Conservation (phyloP, 2,329 filamentous ascomycete genomes). For the Cercospora sp. region DNA sequence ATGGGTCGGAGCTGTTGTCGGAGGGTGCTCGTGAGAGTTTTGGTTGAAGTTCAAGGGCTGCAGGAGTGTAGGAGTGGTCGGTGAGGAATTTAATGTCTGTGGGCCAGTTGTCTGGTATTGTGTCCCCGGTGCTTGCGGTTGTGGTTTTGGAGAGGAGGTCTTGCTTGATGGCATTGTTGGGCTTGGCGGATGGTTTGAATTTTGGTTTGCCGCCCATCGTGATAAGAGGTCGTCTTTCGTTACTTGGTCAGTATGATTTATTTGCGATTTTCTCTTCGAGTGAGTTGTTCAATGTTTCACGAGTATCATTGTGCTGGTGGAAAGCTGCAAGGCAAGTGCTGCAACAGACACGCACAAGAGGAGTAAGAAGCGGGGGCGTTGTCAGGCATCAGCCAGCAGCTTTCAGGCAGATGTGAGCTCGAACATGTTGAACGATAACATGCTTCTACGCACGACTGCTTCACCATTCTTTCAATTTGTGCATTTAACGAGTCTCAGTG, state of each 20-base stretch:
- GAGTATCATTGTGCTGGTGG: not conserved
- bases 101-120: conserved; percentile 37
- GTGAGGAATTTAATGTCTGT: conserved; percentile 35
- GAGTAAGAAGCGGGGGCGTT: not conserved
- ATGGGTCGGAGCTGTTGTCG: conserved; percentile 28
- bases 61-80: conserved; percentile 37
- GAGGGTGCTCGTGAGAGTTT: conserved; percentile 32
- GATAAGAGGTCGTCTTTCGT: not conserved
- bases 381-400: not conserved
- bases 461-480: not conserved
- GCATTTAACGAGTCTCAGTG: not conserved
- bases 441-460: not conserved
- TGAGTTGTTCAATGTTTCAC: not conserved
- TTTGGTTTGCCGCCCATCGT: not conserved
- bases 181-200: not conserved
- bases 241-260: not conserved
- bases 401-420: not conserved
- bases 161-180: not conserved
- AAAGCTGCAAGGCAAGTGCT: not conserved
- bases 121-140: not conserved
- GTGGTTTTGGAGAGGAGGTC: not conserved
- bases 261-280: not conserved
- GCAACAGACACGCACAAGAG: not conserved
- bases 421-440: not conserved
- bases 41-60: conserved; percentile 31